A percentile compares a stretch with the other conserved stretches of the same genome.
Evolutionary conservation across 371 early-diverging fungal genomes (phyloP).

Genomic region (Smittium mucronatum): DNA sequence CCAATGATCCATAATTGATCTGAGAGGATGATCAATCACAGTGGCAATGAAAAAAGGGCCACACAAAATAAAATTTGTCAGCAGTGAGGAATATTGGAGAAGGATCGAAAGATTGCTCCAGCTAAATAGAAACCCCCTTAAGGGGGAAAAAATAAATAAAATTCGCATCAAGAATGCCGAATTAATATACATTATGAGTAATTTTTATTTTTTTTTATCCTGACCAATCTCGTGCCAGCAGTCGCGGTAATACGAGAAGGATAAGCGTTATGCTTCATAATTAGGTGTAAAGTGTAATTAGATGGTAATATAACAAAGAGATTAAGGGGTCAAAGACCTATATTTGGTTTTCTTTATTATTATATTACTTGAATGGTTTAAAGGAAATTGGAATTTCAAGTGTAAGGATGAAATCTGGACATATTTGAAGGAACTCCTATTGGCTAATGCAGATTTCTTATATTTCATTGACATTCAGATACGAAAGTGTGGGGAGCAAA

Average conservation of each 20-base stretch:
- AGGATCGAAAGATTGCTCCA: constrained; percentile 39
- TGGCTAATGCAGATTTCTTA: constrained; percentile 37
- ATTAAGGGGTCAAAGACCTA: constrained; percentile 25
- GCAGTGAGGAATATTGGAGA: constrained; percentile 47
- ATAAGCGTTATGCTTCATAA: constrained; percentile 37
- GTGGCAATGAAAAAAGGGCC: constrained; percentile 36
- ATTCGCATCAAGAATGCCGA: neutral
- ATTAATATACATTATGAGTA: constrained; percentile 23
- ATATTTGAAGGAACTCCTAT: constrained; percentile 37
- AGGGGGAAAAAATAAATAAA: neutral
- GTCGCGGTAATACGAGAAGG: constrained; percentile 43
- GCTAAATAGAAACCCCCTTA: constrained; percentile 33
- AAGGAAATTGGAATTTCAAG: constrained; percentile 36
- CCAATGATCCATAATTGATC: constrained; percentile 42
- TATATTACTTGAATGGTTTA: constrained; percentile 34
- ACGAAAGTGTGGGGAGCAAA: constrained; percentile 43
- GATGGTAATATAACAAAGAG: constrained; percentile 32
- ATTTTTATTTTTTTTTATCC: constrained; percentile 30
- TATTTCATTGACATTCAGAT: constrained; percentile 37
- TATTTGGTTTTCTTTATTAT: constrained; percentile 28
- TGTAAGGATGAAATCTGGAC: constrained; percentile 38
- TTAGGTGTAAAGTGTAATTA: constrained; percentile 43
- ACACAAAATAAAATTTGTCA: constrained; percentile 32
- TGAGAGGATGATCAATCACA: constrained; percentile 40
- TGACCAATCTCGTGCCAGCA: constrained; percentile 44